These are phyloP conservation scores for Mariannaea elegans DNA, from an alignment of 2,329 filamentous ascomycete genomes.

Conservation along the genomic window DNA sequence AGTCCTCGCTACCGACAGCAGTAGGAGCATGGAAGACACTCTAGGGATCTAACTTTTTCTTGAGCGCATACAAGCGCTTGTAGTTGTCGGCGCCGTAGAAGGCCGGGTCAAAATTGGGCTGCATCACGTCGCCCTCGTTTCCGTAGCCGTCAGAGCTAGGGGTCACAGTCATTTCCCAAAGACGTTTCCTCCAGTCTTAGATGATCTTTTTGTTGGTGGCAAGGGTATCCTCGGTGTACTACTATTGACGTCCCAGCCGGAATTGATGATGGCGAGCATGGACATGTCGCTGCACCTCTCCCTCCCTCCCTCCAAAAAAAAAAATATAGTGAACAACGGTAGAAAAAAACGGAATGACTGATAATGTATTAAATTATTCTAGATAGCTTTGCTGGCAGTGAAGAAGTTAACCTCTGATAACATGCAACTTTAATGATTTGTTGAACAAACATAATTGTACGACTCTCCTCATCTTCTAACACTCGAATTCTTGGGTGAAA, in stretches of 20 bases:
- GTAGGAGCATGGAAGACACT: constrained; percentile 38
- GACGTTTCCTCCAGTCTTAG: constrained; percentile 27
- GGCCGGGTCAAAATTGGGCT: constrained; percentile 41
- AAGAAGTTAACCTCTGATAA: no score
- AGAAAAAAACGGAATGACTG: no score
- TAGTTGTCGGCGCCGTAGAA: constrained; percentile 45
- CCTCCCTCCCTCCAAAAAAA: no score
- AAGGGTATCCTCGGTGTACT: constrained; percentile 12
- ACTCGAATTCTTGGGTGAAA: no score
- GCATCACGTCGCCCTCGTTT: constrained; percentile 46
- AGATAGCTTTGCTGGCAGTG: no score
- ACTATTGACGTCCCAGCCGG: constrained; percentile 26
- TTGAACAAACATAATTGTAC: no score
- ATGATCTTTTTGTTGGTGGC: constrained; percentile 41
- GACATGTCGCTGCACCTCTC: constrained; percentile 50
- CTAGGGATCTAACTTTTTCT: constrained; percentile 44
- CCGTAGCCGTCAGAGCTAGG: constrained; percentile 40
- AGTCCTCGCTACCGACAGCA: constrained; percentile 28
- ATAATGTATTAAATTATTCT: no score
- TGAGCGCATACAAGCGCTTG: constrained; percentile 39
- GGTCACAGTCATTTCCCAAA: constrained; percentile 18
- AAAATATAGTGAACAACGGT: no score
- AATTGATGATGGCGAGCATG: constrained; percentile 46
- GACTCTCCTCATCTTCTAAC: no score
- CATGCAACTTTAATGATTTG: no score